Evolutionary conservation across 177 flowering plant species (phyloP).

Genomic region (Vitis hybrid): DNA sequence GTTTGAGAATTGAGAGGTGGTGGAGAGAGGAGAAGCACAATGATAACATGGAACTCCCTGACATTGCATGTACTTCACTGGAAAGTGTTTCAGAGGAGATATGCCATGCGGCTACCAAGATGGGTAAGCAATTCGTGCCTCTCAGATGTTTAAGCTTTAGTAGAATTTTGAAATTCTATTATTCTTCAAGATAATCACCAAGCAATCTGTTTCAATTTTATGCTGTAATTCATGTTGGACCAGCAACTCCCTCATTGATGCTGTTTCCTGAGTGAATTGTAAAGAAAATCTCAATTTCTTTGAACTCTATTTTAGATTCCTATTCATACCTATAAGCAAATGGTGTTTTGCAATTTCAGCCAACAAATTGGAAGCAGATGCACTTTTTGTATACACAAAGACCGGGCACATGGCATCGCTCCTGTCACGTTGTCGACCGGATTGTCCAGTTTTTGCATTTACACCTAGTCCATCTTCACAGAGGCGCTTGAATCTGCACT

Average conservation of each 20-base stretch:
- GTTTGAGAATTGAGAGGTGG: conserved; percentile 92
- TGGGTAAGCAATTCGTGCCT: conserved; percentile 57
- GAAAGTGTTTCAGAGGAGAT: conserved; percentile 94
- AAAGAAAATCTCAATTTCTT: too few species aligned
- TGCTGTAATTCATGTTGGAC: fast-evolving
- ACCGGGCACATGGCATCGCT: conserved; percentile 30
- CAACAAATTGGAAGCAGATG: conserved; percentile 21
- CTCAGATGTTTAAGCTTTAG: too few species aligned
- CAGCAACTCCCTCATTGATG: too few species aligned
- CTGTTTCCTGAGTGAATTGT: too few species aligned
- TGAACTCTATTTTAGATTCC: too few species aligned
- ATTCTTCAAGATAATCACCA: too few species aligned
- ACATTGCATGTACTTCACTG: conserved; percentile 59
- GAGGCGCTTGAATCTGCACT: conserved; percentile 21
- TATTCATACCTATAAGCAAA: too few species aligned
- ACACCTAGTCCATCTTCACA: conserved; percentile 3
- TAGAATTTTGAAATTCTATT: too few species aligned
- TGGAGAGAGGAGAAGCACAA: conserved; percentile 94
- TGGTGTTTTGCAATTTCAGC: conserved; percentile 10
- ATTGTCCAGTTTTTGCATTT: conserved; percentile 30
- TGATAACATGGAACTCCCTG: conserved; percentile 69
- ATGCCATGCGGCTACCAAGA: conserved; percentile 92
- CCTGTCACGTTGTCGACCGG: conserved; percentile 22
- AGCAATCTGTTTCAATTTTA: too few species aligned
- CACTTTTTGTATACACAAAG: conserved; percentile 24